Base-by-base conservation (phyloP, 495 filamentous ascomycete species). In the Penicillium ucsense region DNA sequence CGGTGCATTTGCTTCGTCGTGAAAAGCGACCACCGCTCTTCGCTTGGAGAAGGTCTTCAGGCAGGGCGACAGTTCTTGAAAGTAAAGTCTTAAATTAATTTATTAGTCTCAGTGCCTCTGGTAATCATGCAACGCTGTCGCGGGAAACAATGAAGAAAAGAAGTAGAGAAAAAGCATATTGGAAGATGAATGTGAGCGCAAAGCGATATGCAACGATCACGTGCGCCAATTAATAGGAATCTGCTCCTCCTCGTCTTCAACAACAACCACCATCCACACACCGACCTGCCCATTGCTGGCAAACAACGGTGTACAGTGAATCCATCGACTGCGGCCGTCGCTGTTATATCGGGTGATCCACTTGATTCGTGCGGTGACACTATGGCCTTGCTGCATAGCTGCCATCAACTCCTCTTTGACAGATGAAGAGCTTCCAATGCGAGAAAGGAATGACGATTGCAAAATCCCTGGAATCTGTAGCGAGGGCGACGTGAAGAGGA, bases 261-360 rank as follows among this genome's bases (percentile, higher is more conserved):
- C 77, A 50, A 82, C 65, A 2, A 82, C 73, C 3, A 81, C 65
- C 77, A 81, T 81, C 78, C 78, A 82, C 5, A 81, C 79, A 31
- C 79, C 79, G 3, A 81, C 68, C 11, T 71, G 61, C 6, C 74
- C 74, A 55, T 81, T 76, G 38, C 62, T 72, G 2, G 78, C 79
- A 5, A 80, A 41, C 9, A 83, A 54, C 0, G 79, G 79, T 27
- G 79, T 82, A 50, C 79, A 82, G 52, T 80, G 77, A 5, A 81
- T 77, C 77, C 75, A 82, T 44, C 77, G 70, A 36, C 64, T 62
- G 8, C 73, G 65, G 2, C 73, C 75, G 35, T 76, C 65, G 7
- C 66, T 54, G 31, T 57, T 70, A 9, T 56, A 59, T 33, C 64
- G 56, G 5, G 71, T 64, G 29, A 75, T 56, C 81, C 81, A 84